Evolutionary conservation across 495 filamentous ascomycete genomes (phyloP).

Genomic region (Pyrenula aspistea): DNA sequence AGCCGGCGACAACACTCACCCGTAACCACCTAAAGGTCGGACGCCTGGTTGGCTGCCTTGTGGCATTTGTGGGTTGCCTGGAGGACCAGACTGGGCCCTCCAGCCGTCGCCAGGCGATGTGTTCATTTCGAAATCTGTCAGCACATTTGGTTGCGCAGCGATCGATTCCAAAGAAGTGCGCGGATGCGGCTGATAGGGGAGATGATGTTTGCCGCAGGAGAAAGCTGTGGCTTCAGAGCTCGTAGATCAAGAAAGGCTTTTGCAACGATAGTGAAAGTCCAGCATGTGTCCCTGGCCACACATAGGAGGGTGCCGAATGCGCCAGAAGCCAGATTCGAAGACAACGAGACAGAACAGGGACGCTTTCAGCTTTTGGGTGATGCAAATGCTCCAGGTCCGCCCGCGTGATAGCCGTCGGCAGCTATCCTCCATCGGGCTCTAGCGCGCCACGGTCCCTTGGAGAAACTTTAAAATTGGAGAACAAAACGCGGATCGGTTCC

Average conservation of each 20-base stretch:
- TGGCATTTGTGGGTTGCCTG: slow-evolving; percentile 4
- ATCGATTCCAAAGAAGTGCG: background rate
- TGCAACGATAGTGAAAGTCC: background rate
- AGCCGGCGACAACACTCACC: slow-evolving; percentile 7
- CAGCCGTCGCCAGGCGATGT: slow-evolving; percentile 11
- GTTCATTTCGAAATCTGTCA: slow-evolving; percentile 8
- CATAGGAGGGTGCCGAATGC: too few species aligned
- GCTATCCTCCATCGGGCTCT: background rate
- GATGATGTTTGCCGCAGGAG: too few species aligned
- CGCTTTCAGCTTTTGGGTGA: background rate
- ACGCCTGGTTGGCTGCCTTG: slow-evolving; percentile 11
- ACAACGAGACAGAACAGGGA: too few species aligned
- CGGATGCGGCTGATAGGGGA: too few species aligned
- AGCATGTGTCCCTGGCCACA: too few species aligned
- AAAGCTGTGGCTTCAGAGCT: too few species aligned
- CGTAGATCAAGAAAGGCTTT: too few species aligned
- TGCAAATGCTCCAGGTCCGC: background rate
- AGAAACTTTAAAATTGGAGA: background rate
- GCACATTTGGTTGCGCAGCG: background rate
- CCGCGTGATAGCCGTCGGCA: background rate
- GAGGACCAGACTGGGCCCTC: slow-evolving; percentile 9
- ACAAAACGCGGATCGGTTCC: too few species aligned
- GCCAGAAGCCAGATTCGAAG: too few species aligned
- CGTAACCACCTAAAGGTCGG: slow-evolving; percentile 14
- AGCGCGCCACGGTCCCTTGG: background rate